Evolutionary conservation across 2,329 filamentous ascomycete species (phyloP).

Genomic region (Trichoderma sp.): DNA sequence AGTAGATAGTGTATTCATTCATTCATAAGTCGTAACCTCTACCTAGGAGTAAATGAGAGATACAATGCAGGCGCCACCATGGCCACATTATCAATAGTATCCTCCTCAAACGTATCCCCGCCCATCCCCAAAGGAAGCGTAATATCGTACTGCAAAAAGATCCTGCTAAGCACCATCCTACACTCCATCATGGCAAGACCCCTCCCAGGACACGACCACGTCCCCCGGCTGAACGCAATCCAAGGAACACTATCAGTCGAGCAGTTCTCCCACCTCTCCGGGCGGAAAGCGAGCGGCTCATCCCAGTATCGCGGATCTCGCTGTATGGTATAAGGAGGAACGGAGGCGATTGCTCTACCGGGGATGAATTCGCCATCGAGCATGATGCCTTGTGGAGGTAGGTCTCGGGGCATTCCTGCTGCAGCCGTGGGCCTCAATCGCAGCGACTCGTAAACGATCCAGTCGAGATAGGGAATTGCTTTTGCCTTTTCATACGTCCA

Average conservation of each 20-base stretch:
- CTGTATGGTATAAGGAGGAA: constrained; percentile 24
- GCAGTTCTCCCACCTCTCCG: constrained; percentile 36
- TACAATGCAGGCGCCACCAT: constrained; percentile 33
- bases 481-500: constrained; percentile 22
- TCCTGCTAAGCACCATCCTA: neutral
- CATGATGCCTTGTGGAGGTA: constrained; percentile 38
- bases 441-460: constrained; percentile 42
- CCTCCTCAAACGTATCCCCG: neutral
- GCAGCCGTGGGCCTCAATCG: constrained; percentile 42
- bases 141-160: constrained; percentile 24
- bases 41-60: constrained; percentile 1
- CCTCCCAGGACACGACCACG: constrained; percentile 39
- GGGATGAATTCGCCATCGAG: constrained; percentile 38
- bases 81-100: neutral
- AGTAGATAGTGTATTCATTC: neutral
- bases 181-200: constrained; percentile 39
- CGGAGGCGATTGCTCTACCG: constrained; percentile 37
- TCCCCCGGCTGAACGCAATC: constrained; percentile 26
- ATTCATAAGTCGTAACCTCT: neutral
- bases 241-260: neutral
- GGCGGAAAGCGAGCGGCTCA: constrained; percentile 33
- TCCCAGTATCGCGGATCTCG: constrained; percentile 26
- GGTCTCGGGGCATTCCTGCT: constrained; percentile 37
- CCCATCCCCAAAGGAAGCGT: constrained; percentile 26
- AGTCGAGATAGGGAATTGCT: constrained; percentile 32